Evolutionary conservation across 768 basidiomycete genomes (phyloP).

Genomic region (Chiua virens): DNA sequence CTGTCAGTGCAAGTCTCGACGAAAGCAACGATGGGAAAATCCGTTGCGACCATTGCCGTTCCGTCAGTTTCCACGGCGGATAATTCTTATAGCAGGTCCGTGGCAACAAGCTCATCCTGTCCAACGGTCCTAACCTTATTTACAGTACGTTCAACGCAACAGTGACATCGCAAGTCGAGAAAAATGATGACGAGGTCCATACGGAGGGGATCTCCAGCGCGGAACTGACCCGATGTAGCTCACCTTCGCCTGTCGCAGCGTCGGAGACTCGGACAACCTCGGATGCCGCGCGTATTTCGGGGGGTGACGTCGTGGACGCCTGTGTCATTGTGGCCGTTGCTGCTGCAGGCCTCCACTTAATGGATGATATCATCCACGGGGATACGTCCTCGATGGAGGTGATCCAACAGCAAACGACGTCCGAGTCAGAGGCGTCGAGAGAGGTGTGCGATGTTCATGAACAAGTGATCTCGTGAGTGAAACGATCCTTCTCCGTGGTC

Average conservation of each 20-base stretch:
- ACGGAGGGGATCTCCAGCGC: not conserved
- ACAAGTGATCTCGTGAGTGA: constrained; percentile 7
- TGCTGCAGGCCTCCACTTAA: not conserved
- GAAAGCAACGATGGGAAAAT: not conserved
- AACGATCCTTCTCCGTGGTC: not conserved
- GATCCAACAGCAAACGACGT: not conserved
- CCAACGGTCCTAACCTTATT: not conserved
- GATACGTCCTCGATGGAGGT: not conserved
- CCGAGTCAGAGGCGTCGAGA: not conserved
- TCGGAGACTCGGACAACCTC: not conserved
- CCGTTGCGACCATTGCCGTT: not conserved
- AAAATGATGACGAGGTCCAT: not conserved
- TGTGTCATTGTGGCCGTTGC: not conserved
- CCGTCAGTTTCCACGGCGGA: not conserved
- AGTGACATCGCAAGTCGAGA: not conserved
- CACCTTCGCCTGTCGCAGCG: not conserved
- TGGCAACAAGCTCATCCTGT: not conserved
- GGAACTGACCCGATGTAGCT: not conserved
- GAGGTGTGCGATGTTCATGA: not conserved
- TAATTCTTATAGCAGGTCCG: not conserved
- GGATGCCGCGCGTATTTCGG: not conserved
- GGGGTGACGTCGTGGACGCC: not conserved
- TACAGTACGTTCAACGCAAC: not conserved
- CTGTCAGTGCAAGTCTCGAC: not conserved
- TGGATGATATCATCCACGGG: not conserved